Evolutionary conservation across 106 monocot species (phyloP).

Genomic region (Apostasia ramifera): DNA sequence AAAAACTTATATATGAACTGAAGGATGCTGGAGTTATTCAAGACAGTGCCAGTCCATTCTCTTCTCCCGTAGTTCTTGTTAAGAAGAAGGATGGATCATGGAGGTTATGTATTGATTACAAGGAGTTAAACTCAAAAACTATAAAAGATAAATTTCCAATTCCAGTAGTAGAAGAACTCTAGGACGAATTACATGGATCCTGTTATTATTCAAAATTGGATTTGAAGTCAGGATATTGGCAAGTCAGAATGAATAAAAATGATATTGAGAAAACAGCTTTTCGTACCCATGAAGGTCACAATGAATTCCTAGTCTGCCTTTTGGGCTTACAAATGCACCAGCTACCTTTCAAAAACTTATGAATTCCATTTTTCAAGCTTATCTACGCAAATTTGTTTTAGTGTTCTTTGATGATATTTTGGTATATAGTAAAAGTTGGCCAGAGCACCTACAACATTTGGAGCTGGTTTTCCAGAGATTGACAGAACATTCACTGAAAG

Average conservation of each 20-base stretch:
- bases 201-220: background rate
- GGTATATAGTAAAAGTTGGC: background rate
- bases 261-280: background rate
- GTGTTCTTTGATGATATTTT: background rate
- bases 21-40: background rate
- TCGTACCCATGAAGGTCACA: background rate
- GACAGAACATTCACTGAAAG: no score
- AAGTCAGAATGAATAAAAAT: background rate
- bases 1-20: background rate
- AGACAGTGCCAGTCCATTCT: background rate
- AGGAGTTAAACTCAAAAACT: background rate
- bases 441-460: background rate
- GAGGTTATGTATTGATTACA: constrained; percentile 3
- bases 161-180: background rate
- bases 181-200: background rate
- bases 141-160: constrained; percentile 7
- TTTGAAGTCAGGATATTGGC: background rate
- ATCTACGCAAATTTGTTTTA: background rate
- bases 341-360: background rate
- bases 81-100: background rate
- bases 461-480: no score
- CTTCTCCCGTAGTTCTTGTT: background rate
- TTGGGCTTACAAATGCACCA: background rate
- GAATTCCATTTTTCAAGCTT: background rate
- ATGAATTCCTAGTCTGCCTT: background rate